Conservation (phyloP, 495 filamentous ascomycete genomes). For the Hyaloscypha hepaticicola region DNA sequence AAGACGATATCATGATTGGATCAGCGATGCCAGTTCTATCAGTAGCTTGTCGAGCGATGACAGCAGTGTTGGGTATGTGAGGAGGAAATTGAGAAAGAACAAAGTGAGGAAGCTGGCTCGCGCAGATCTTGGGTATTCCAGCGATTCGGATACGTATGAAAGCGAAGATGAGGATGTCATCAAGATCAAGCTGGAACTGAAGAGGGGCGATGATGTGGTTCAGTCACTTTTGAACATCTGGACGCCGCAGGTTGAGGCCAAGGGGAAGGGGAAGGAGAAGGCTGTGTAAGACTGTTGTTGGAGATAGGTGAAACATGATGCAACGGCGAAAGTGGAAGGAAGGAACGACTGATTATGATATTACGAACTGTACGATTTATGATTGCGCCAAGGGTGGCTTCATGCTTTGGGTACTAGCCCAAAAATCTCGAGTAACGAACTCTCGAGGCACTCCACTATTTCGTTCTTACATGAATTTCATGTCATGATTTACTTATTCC, state of each 20-base stretch:
- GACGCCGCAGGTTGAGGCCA: slow-evolving; percentile 16
- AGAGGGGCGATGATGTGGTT: slow-evolving; percentile 25
- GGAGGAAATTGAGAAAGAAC: slow-evolving; percentile 11
- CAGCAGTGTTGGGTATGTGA: slow-evolving; percentile 6
- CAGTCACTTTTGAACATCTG: slow-evolving; percentile 20
- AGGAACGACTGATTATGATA: neutral
- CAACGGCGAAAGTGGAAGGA: neutral
- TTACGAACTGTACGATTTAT: neutral
- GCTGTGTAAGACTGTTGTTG: neutral
- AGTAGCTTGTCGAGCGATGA: slow-evolving; percentile 7
- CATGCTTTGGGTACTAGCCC: no score
- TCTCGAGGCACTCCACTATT: neutral
- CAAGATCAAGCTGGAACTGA: slow-evolving; percentile 17
- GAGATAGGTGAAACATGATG: neutral
- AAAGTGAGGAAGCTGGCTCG: slow-evolving; percentile 1
- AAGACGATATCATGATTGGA: neutral
- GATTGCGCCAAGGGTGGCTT: neutral
- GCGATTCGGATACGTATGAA: slow-evolving; percentile 1
- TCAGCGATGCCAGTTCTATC: neutral
- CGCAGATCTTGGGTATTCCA: neutral
- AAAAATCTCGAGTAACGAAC: neutral
- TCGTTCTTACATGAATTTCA: neutral
- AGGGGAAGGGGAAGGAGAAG: slow-evolving; percentile 15
- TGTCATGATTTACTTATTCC: neutral
- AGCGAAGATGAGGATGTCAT: slow-evolving; percentile 9